A percentile compares a stretch with the other conserved stretches of the same genome.
Evolutionary conservation across 805 yeast species (phyloP).

Genomic region (Candida ortonii): DNA sequence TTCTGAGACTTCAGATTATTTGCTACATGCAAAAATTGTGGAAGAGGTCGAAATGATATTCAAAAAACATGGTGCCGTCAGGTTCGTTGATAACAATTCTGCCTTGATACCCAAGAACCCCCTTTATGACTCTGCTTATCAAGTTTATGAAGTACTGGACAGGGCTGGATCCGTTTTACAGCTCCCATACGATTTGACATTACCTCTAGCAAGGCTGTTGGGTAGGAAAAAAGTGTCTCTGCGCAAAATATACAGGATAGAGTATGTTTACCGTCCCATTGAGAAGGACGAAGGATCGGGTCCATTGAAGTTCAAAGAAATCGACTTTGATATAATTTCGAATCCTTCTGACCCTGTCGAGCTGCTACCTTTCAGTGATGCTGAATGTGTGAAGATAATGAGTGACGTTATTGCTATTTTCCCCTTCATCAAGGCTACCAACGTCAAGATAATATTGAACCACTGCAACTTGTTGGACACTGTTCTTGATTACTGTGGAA

Average conservation of each 20-base stretch:
- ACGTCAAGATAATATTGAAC: slow-evolving; percentile 62
- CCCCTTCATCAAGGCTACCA: slow-evolving; percentile 62
- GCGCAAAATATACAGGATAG: slow-evolving; percentile 68
- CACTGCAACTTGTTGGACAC: slow-evolving; percentile 79
- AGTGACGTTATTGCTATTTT: slow-evolving; percentile 67
- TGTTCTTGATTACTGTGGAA: slow-evolving; percentile 76
- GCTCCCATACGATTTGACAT: slow-evolving; percentile 81
- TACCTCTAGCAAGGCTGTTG: slow-evolving; percentile 84
- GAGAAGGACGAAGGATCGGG: slow-evolving; percentile 58
- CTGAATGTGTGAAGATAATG: slow-evolving; percentile 80
- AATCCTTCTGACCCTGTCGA: slow-evolving; percentile 29
- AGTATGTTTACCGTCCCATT: slow-evolving; percentile 75
- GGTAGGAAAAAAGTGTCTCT: slow-evolving; percentile 58
- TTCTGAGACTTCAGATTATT: slow-evolving; percentile 42
- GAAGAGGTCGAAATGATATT: slow-evolving; percentile 63
- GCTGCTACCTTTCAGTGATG: slow-evolving; percentile 61
- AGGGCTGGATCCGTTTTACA: slow-evolving; percentile 84
- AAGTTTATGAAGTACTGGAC: slow-evolving; percentile 79
- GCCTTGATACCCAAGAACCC: slow-evolving; percentile 80
- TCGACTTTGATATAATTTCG: slow-evolving; percentile 80
- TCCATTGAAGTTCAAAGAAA: slow-evolving; percentile 74
- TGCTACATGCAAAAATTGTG: slow-evolving; percentile 59
- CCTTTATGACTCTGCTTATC: slow-evolving; percentile 57
- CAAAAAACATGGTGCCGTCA: slow-evolving; percentile 82
- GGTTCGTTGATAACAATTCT: slow-evolving; percentile 56